Conservation (phyloP, 2,329 filamentous ascomycete species). For the Pseudogymnoascus sp. region DNA sequence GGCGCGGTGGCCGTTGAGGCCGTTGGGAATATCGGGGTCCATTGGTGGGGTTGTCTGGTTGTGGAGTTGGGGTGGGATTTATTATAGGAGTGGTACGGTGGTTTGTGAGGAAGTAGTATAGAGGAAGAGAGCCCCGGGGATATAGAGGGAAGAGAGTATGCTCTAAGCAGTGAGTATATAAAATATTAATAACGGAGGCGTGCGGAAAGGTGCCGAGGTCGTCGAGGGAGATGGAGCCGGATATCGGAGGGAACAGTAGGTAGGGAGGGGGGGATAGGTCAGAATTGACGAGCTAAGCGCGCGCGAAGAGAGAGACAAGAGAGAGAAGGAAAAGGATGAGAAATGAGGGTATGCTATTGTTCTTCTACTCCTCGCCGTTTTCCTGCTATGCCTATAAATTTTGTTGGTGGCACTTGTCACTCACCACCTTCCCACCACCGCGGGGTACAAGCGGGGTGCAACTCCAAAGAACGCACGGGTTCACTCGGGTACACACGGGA, state of each 20-base stretch:
- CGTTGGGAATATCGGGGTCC: neutral
- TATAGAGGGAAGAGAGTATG: neutral
- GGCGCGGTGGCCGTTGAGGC: neutral
- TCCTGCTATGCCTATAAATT: neutral
- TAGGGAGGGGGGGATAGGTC: neutral
- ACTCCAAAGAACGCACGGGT: neutral
- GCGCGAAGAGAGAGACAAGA: neutral
- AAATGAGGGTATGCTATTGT: neutral
- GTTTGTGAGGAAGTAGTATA: neutral
- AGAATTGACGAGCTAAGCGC: neutral
- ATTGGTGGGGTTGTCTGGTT: neutral
- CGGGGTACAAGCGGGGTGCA: neutral
- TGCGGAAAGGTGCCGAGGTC: neutral
- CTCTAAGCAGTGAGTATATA: neutral
- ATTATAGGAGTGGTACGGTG: neutral
- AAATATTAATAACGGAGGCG: neutral
- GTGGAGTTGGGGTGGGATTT: neutral
- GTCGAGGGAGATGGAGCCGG: neutral
- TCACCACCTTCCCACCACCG: neutral
- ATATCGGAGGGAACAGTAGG: neutral
- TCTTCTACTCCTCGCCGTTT: neutral
- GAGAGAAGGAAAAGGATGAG: neutral
- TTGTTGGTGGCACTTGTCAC: neutral
- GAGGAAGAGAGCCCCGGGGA: neutral
- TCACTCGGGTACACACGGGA: neutral